Conservation (phyloP, 768 basidiomycete species). For the Xerocomus spinulosus region DNA sequence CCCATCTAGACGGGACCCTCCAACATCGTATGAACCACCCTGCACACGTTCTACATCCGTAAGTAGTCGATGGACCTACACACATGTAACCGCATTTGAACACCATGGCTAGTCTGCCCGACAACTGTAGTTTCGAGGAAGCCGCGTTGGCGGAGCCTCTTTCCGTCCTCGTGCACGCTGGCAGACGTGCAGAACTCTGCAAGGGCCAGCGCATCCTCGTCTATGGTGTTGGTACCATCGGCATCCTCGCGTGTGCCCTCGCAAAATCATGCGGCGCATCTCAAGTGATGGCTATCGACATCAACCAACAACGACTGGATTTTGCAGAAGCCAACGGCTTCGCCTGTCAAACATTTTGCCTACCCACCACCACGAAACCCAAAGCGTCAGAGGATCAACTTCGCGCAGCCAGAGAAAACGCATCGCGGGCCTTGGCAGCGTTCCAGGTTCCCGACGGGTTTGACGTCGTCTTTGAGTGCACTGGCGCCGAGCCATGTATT, state of each 20-base stretch:
- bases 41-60: constrained; percentile 82
- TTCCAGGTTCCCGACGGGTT: constrained; percentile 74
- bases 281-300: constrained; percentile 76
- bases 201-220: constrained; percentile 74
- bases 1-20: constrained; percentile 90
- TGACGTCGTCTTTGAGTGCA: constrained; percentile 93
- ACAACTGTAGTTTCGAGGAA: constrained; percentile 67
- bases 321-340: constrained; percentile 77
- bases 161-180: constrained; percentile 76
- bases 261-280: constrained; percentile 68
- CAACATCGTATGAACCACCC: constrained; percentile 89
- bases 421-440: constrained; percentile 44
- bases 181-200: constrained; percentile 40
- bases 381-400: constrained; percentile 56
- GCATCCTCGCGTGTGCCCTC: constrained; percentile 81
- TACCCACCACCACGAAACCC: constrained; percentile 47
- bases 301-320: constrained; percentile 74
- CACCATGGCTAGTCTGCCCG: constrained; percentile 55
- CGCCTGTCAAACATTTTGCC: constrained; percentile 65
- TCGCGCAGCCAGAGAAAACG: constrained; percentile 55
- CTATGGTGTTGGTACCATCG: constrained; percentile 91
- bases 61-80: constrained; percentile 32
- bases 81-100: constrained; percentile 8
- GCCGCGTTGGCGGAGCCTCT: constrained; percentile 93
- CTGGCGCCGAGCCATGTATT: constrained; percentile 88